Base-by-base conservation (phyloP, 345 rosid genomes). In the Barbarea vulgaris region DNA sequence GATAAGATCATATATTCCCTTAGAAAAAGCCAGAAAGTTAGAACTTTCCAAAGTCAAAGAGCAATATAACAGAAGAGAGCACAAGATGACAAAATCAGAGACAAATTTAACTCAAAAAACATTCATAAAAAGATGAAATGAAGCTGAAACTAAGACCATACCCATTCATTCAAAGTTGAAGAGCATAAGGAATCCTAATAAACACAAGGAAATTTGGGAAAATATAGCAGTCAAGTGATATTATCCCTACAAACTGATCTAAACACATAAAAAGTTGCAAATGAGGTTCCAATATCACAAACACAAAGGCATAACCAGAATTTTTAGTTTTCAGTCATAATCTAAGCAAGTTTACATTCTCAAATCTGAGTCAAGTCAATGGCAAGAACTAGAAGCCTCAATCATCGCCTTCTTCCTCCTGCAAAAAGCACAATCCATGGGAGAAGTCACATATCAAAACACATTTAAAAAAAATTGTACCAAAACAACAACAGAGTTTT, bases 321-420 rank as follows among this genome's bases (percentile, higher is more conserved):
- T 62, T 76, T 53, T 28, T 7, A 31, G 69, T 62, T 69, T 63
- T 62, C 18, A 44, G 59, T 44, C 57, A 69, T n/a, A 58, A 75
- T 44, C 70, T 69, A 76, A 69, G 5, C 39, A 76, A 62, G 70
- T 76, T 76, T 75, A 65, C 67, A 67, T 50, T 34, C 79, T 50
- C 74, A 76, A 68, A 68, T 75, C 63, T 68, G 79, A 75, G 69
- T 68, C 74, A 76, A 60, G 80, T 76, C 64, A 70, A 70, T 54
- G 31, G 58, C 39, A 61, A 67, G 9, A 33, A 21, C 63, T 19
- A 76, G 75, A 53, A 6, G 3, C 61, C 19, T 72, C 77, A 88
- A 54, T 83, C 84, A 1, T 86, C 88, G 3, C 85, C 96, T 14
- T 89, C 88, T 21, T 86, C 96, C 27, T 88, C 88, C 90, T 84